Evolutionary conservation across 352 stramenopile species (phyloP).

Genomic region (Globisporangium parvum): DNA sequence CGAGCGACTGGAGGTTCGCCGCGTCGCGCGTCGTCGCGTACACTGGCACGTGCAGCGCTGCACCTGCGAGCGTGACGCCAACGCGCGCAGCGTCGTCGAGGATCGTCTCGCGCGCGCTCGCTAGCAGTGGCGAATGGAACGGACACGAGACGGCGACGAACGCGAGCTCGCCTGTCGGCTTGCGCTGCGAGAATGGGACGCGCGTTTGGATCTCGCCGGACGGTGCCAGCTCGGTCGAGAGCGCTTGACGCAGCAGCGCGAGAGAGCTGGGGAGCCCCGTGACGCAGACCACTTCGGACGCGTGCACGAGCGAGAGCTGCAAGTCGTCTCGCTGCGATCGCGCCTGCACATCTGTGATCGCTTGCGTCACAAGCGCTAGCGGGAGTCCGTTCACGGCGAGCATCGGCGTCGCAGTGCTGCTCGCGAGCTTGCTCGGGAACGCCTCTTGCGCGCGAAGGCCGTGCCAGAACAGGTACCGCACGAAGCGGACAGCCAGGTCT

Average conservation of each 20-base stretch:
- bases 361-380: slow-evolving; percentile 43
- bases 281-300: slow-evolving; percentile 47
- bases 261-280: slow-evolving; percentile 61
- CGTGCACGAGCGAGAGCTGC: slow-evolving; percentile 75
- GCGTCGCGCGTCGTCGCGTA: slow-evolving; percentile 47
- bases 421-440: slow-evolving; percentile 15
- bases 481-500: slow-evolving; percentile 30
- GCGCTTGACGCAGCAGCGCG: slow-evolving; percentile 36
- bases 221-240: slow-evolving; percentile 45
- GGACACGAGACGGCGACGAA: slow-evolving; percentile 63
- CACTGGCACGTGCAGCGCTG: slow-evolving; percentile 58
- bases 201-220: slow-evolving; percentile 61
- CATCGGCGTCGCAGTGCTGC: slow-evolving; percentile 53
- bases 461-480: slow-evolving; percentile 84
- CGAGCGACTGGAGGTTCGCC: slow-evolving; percentile 46
- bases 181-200: slow-evolving; percentile 75
- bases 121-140: slow-evolving; percentile 69
- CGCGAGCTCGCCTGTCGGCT: slow-evolving; percentile 46
- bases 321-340: slow-evolving; percentile 44
- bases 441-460: slow-evolving; percentile 67
- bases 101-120: slow-evolving; percentile 34
- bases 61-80: slow-evolving; percentile 30
- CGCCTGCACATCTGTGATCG: slow-evolving; percentile 41
- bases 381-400: slow-evolving; percentile 55
- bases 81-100: slow-evolving; percentile 21